A percentile compares a stretch with the other conserved stretches of the same genome.
These are phyloP conservation scores for Dimargaris xerosporica DNA, from an alignment of 192 early-diverging fungal species.

Conservation along the genomic window DNA sequence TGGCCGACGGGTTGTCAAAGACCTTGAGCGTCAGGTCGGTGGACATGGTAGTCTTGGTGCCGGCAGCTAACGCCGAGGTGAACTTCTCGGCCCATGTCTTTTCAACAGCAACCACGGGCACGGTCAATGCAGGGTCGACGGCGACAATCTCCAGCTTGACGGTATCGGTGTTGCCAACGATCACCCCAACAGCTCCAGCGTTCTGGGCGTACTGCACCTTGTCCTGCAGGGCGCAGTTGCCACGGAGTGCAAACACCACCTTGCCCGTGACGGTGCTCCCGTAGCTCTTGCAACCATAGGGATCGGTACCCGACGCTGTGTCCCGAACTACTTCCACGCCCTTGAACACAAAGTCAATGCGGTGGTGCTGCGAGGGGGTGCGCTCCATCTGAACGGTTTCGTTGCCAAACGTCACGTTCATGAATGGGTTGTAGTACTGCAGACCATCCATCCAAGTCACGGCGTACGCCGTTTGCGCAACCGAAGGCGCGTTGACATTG, in stretches of 20 bases:
- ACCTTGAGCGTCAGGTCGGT: conserved; percentile 33
- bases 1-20: conserved; percentile 22
- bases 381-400: conserved; percentile 7
- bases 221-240: conserved; percentile 4
- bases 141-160: not conserved
- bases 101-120: conserved; percentile 22
- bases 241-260: conserved; percentile 31
- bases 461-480: conserved; percentile 35
- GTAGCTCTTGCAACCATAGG: conserved; percentile 41
- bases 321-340: conserved; percentile 22
- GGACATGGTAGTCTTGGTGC: conserved; percentile 20
- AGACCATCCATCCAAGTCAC: conserved; percentile 39
- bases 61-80: conserved; percentile 15
- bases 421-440: conserved; percentile 17
- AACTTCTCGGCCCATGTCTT: conserved; percentile 33
- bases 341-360: conserved; percentile 9
- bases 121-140: conserved; percentile 10
- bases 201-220: conserved; percentile 36
- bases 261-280: conserved; percentile 22
- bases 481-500: conserved; percentile 38
- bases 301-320: conserved; percentile 23
- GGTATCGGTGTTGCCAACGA: conserved; percentile 39
- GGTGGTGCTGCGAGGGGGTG: conserved; percentile 5
- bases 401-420: conserved; percentile 13
- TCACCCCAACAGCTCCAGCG: conserved; percentile 43